phyloP scores from a whole-genome alignment of 306 rosid genomes.

The Malus domestica region DNA sequence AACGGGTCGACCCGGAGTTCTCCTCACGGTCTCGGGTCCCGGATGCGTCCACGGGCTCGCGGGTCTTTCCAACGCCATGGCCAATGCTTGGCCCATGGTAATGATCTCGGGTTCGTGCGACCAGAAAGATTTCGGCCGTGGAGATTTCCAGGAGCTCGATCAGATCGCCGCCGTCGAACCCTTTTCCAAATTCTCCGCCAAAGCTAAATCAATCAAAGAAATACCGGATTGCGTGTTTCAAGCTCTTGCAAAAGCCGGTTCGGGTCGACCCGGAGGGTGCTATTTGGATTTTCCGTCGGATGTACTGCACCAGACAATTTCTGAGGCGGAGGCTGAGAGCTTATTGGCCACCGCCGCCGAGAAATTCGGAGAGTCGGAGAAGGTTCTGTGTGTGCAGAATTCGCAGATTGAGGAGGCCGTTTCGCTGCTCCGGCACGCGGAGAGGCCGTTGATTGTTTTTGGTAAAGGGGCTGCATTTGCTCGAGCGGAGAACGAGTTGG shows the following conservation, averaged over 20 bases:
- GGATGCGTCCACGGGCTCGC: constrained; percentile 98
- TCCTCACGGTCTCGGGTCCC: constrained; percentile 91
- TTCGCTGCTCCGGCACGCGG: constrained; percentile 47
- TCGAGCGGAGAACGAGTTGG: constrained; percentile 55
- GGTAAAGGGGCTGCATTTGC: constrained; percentile 94
- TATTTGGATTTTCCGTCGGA: constrained; percentile 87
- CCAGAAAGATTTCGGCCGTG: constrained; percentile 73
- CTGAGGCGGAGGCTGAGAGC: constrained; percentile 50
- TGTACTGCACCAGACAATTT: constrained; percentile 59
- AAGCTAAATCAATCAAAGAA: constrained; percentile 44
- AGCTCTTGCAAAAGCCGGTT: constrained; percentile 39
- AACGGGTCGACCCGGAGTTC: constrained; percentile 67
- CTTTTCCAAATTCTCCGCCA: constrained; percentile 61
- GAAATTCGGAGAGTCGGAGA: constrained; percentile 1
- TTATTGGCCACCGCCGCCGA: constrained; percentile 44
- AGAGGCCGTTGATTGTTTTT: constrained; percentile 77
- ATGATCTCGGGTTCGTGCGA: constrained; percentile 93
- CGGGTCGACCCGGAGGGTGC: constrained; percentile 81
- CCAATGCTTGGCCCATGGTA: constrained; percentile 78
- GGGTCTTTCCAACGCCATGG: constrained; percentile 73
- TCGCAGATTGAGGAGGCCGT: constrained; percentile 45
- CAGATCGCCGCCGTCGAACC: constrained; percentile 73
- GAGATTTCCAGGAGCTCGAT: constrained; percentile 93
- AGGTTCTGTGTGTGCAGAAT: background rate
- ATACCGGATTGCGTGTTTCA: constrained; percentile 55